Evolutionary conservation across 345 rosid species (phyloP), one percentile per base, ranked within the genome.

Genomic region (Reutealis trisperma): DNA sequence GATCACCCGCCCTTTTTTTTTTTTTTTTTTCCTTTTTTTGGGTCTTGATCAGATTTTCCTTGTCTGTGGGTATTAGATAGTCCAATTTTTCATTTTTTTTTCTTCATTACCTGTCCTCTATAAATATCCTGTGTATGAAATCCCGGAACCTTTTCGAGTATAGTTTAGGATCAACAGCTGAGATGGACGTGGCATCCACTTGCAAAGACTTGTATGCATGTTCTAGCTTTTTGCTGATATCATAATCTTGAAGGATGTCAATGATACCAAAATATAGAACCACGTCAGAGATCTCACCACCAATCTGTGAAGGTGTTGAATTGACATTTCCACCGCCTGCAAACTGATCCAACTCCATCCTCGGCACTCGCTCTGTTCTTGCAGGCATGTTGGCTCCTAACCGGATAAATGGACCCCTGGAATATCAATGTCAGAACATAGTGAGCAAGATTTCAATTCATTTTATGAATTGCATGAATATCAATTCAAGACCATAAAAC

Each of bases 341-440:
- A 19, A 64, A 80, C 41, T 85, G 87, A 63, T 83, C 87, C 58
- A 78, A 60, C 81, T 87, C 81, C 1, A 66, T 78, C 76, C 77
- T 84, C 1, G 70, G 0, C 77, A 83, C 83, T 42, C 80, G 78
- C 62, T 87, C 88, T 70, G 89, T 90, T 81, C 87, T 86, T 25
- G 92, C 90, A 6, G 92, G 90, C 79, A 82, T 79, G 70, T 84
- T 87, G 52, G 79, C 89, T 21, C 92, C 92, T 52, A 89, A 68
- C 81, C 88, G 72, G 4, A 87, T 71, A 8, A 83, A 79, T 11
- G 90, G 89, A n/a, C 84, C 89, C 70, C 87, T 89, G 79, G 22
- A 45, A 80, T 2, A 63, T 72, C 65, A 65, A 10, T 32, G 8
- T 15, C 10, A 32, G 5, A 59, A 22, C 34, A 37, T 37, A 19